Conservation (phyloP, 148 eudicot species). For the Talinum fruticosum region DNA sequence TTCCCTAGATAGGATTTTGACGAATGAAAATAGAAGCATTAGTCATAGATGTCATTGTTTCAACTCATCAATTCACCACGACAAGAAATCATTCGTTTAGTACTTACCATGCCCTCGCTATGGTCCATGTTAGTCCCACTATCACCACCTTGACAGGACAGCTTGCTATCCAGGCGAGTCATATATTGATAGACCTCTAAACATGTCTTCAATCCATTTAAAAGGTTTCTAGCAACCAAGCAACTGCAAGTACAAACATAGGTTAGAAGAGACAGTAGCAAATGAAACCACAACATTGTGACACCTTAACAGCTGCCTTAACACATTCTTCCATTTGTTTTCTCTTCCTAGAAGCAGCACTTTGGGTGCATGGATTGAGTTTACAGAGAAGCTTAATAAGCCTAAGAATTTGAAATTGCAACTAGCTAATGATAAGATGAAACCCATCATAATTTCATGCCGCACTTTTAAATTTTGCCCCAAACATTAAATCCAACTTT, state of each 20-base stretch:
- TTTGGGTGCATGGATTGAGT: neutral
- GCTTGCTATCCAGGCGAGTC: constrained; percentile 60
- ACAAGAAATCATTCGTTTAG: constrained; percentile 25
- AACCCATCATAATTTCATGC: no score
- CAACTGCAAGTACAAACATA: constrained; percentile 51
- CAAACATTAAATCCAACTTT: no score
- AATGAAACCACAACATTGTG: neutral
- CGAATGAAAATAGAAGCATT: neutral
- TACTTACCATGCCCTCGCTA: constrained; percentile 44
- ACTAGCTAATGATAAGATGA: neutral
- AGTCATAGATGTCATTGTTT: constrained; percentile 1
- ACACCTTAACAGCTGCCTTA: neutral
- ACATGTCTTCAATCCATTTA: constrained; percentile 87
- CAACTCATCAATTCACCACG: neutral
- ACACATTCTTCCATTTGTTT: no score
- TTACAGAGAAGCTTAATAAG: neutral
- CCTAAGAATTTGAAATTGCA: neutral
- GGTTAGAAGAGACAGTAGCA: constrained; percentile 1
- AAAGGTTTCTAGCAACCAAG: constrained; percentile 84
- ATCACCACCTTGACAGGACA: constrained; percentile 47
- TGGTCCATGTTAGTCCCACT: constrained; percentile 51
- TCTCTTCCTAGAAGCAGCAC: no score
- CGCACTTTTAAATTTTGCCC: no score
- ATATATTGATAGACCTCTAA: constrained; percentile 66
- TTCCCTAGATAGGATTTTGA: constrained; percentile 45